Base-by-base conservation (phyloP, 2,329 filamentous ascomycete species). In the Neofusicoccum cordaticola region DNA sequence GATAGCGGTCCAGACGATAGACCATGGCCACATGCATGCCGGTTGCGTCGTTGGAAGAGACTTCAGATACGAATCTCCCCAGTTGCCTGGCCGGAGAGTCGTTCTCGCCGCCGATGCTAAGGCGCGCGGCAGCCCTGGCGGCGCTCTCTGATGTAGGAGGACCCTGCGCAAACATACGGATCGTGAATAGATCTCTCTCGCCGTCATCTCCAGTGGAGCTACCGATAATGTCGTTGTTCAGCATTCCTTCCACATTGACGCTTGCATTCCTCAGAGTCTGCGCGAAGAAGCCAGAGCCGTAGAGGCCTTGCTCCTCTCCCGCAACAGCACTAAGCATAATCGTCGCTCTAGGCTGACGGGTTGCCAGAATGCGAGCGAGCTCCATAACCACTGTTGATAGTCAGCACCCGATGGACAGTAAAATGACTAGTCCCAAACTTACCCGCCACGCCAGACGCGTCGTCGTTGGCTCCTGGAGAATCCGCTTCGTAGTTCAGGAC, bases 201-300 rank as follows among this genome's bases (percentile, higher is more conserved):
- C 80, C 82, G 17, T 79, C 77, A 63, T 81, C 79, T 8, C 79
- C 81, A 1, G 74, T 79, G 1, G 80, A 77, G 4, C 79, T 83
- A 41, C 85, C 85, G 5, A 87, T 81, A 64, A 86, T 85, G 72
- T 87, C 84, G 74, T 84, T 83, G 67, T 82, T 87, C 63, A 84
- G 79, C 79, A 86, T 85, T 13, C 80, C 85, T 72, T 85, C 83
- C 3, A 87, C 83, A 69, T 86, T 82, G 8, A 80, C 80, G 52
- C 77, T 82, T 5, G 79, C 74, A 68, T 85, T 84, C 37, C 80
- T 81, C 58, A 85, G 80, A 0, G 80, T 83, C 68, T 83, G 79
- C 1, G 85, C 85, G 4, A 86, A 75, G 72, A 82, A 82, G 2
- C 76, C 74, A 4, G 83, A 75, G 3, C 85, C 85, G 62, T 83